phyloP scores from a whole-genome alignment of 1,139 yeast species.

The Saccharomyces uvarum region DNA sequence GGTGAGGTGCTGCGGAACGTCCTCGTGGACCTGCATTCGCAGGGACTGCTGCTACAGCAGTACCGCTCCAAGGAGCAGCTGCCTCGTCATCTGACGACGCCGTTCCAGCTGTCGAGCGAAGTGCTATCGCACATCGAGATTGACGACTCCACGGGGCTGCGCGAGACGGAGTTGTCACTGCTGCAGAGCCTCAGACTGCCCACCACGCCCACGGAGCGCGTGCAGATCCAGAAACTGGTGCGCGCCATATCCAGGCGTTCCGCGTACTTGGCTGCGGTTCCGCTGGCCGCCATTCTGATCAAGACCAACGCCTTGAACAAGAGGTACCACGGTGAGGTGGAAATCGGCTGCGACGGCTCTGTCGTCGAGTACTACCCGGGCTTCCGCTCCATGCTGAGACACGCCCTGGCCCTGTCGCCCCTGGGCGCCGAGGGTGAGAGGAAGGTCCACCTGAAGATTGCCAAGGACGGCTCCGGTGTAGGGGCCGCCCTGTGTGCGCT shows the following conservation, averaged over 20 bases:
- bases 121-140: constrained; percentile 75
- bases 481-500: constrained; percentile 91
- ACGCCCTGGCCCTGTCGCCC: constrained; percentile 62
- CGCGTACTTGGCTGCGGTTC: constrained; percentile 79
- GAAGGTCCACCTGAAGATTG: constrained; percentile 65
- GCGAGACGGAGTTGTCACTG: constrained; percentile 56
- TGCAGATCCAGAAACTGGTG: constrained; percentile 61
- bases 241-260: constrained; percentile 78
- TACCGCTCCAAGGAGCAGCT: constrained; percentile 45
- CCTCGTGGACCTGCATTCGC: constrained; percentile 55
- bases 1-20: constrained; percentile 80
- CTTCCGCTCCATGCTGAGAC: constrained; percentile 65
- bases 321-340: constrained; percentile 60
- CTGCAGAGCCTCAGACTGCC: constrained; percentile 59
- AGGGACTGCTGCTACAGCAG: constrained; percentile 50
- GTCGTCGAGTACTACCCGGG: constrained; percentile 90
- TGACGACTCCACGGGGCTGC: constrained; percentile 65
- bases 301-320: constrained; percentile 49
- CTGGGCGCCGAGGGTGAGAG: constrained; percentile 66
- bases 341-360: constrained; percentile 91
- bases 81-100: constrained; percentile 60
- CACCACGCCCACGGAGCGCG: constrained; percentile 60
- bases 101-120: constrained; percentile 78
- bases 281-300: constrained; percentile 68
- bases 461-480: constrained; percentile 92